Percentiles rank a stretch among this genome's conserved stretches.
Conservation (phyloP, 139 green algal species). For the Auxenochlorella protothecoides region DNA sequence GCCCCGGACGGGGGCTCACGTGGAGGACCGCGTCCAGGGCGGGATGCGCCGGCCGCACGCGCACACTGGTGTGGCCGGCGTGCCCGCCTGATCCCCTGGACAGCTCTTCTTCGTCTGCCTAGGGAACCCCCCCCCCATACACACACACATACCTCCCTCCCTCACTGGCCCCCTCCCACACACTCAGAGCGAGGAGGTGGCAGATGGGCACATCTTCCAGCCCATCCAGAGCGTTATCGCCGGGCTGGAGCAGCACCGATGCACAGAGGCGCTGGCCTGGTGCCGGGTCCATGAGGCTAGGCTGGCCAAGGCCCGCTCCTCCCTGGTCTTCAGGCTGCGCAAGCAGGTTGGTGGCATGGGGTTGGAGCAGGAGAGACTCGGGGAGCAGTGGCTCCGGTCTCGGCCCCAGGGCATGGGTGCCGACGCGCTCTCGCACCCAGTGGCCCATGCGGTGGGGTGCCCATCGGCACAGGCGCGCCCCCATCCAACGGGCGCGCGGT, state of each 20-base stretch:
- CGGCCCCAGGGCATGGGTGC: no score
- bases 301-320: slow-evolving; percentile 66
- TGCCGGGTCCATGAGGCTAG: slow-evolving; percentile 51
- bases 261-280: slow-evolving; percentile 64
- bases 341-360: slow-evolving; percentile 33
- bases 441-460: no score
- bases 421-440: no score
- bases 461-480: no score
- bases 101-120: background rate
- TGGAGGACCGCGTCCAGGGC: no score
- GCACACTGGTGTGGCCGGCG: no score
- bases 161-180: background rate
- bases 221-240: slow-evolving; percentile 43
- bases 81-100: no score
- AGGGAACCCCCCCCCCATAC: no score
- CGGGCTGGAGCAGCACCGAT: slow-evolving; percentile 51
- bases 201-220: slow-evolving; percentile 69
- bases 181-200: background rate
- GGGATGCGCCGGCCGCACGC: no score
- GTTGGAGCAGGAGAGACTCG: background rate
- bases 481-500: no score
- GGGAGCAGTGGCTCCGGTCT: no score
- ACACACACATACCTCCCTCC: background rate
- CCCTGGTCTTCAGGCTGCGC: slow-evolving; percentile 81
- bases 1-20: no score